Evolutionary conservation across 352 stramenopile genomes (phyloP).

Genomic region (Lagenidium sp.): DNA sequence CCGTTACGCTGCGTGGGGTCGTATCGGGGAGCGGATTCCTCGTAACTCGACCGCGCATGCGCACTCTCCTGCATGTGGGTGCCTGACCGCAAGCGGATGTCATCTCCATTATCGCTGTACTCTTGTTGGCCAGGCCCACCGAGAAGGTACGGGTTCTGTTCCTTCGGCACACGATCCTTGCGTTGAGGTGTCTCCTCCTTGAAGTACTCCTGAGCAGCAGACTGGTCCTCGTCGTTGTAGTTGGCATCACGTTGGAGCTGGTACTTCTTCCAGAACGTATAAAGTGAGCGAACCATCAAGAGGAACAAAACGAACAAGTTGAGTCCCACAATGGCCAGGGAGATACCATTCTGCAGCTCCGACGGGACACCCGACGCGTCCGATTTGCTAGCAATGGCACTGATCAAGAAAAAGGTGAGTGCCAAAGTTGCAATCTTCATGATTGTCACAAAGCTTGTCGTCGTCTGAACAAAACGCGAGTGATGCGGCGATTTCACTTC

Average conservation of each 20-base stretch:
- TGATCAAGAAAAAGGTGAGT: slow-evolving; percentile 32
- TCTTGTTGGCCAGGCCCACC: slow-evolving; percentile 9
- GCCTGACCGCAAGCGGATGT: slow-evolving; percentile 18
- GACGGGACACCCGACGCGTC: slow-evolving; percentile 15
- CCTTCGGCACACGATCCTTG: slow-evolving; percentile 2
- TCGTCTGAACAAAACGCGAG: slow-evolving; percentile 25
- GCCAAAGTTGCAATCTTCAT: slow-evolving; percentile 27
- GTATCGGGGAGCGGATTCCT: slow-evolving; percentile 5
- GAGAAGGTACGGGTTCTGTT: slow-evolving; percentile 17
- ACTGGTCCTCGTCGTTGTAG: slow-evolving; percentile 14
- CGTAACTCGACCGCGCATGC: slow-evolving; percentile 2
- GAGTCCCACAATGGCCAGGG: slow-evolving; percentile 22
- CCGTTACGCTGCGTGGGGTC: slow-evolving; percentile 13
- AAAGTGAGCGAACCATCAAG: slow-evolving; percentile 23
- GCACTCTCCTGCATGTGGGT: slow-evolving; percentile 13
- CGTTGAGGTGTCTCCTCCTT: slow-evolving; percentile 15
- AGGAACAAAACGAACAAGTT: slow-evolving; percentile 29
- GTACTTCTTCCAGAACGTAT: slow-evolving; percentile 29
- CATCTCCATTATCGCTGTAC: slow-evolving; percentile 16
- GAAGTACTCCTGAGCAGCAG: slow-evolving; percentile 18
- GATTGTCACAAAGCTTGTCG: slow-evolving; percentile 25
- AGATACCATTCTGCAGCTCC: slow-evolving; percentile 24
- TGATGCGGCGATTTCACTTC: slow-evolving; percentile 20
- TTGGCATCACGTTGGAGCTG: slow-evolving; percentile 19
- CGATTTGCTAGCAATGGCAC: slow-evolving; percentile 12